phyloP scores from a whole-genome alignment of 805 yeast genomes.

The Kluyveromyces wickerhamii region DNA sequence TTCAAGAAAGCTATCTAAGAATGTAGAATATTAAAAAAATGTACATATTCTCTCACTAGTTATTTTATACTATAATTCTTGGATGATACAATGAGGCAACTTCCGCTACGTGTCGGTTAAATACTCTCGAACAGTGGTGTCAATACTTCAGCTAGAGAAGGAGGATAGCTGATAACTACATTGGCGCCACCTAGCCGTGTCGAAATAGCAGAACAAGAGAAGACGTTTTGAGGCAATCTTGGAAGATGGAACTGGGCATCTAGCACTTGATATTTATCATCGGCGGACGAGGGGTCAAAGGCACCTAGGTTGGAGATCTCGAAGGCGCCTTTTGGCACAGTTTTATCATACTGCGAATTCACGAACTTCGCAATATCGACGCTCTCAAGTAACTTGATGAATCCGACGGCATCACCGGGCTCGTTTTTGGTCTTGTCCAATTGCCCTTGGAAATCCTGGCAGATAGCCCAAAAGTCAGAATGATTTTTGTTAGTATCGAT shows the following conservation, averaged over 20 bases:
- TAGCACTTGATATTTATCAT: constrained; percentile 1
- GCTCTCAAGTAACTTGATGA: not conserved
- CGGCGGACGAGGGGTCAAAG: constrained; percentile 2
- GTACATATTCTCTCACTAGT: too few species aligned
- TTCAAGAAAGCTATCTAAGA: not conserved
- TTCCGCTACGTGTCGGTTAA: too few species aligned
- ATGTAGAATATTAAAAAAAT: not conserved
- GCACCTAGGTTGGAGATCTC: constrained; percentile 3
- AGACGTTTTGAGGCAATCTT: not conserved
- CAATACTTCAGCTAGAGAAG: not conserved
- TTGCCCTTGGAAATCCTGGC: not conserved
- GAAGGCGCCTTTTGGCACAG: constrained; percentile 1
- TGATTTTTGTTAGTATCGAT: not conserved
- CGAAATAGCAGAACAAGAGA: constrained; percentile 1
- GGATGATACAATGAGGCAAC: too few species aligned
- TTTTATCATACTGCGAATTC: not conserved
- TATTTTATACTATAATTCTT: too few species aligned
- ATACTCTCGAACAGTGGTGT: constrained; percentile 2
- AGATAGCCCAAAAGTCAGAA: not conserved
- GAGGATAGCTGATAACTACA: constrained; percentile 1
- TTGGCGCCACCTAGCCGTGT: constrained; percentile 1
- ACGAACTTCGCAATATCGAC: not conserved
- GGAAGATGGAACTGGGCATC: constrained; percentile 3
- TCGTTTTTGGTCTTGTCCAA: constrained; percentile 1
- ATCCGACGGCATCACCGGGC: not conserved